Base-by-base conservation (phyloP, 202 grass and related monocot genomes). In the Zoysia matrella region DNA sequence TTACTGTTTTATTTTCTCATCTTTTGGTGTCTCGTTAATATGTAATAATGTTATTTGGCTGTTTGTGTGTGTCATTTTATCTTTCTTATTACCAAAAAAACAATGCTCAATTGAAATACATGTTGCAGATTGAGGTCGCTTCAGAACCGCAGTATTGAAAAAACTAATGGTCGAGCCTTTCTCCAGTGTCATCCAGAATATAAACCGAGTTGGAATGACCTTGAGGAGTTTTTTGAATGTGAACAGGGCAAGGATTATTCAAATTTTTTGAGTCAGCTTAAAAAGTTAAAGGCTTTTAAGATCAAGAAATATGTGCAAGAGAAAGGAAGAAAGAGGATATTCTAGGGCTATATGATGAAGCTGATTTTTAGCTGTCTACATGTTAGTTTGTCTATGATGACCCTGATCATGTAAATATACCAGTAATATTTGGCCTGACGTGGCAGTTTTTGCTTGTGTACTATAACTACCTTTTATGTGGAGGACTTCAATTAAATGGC, bases 201-300 rank as follows among this genome's bases (percentile, higher is more conserved):
- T 18, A 15, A 47, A 1, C 1, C 47, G 13, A 67, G 81, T 12
- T 93, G 78, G 60, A 2, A 22, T 74, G 91, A 90, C 84, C 0
- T 94, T 18, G 7, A 14, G 5, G 80, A 88, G 63, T 94, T 47
- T 65, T 46, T 94, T 50, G 91, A 88, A 30, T 88, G 76, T 18
- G 42, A 74, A 30, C 48, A 47, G 56, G 76, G 62, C 44, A 41
- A 67, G 67, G 88, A 94, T 82, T 94, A 88, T 78, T 62, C 69
- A 67, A 13, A 44, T 68, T 67, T 2, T 46, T 67, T 83, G 62
- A 52, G 1, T 16, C 77, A 82, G 44, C 46, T 0, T 0, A 14
- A 5, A 18, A 86, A 58, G 69, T 94, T 94, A 58, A 88, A 62
- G 51, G 4, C 4, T 43, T 94, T 64, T 76, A 80, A n/a, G 46